Conservation (phyloP, 306 rosid species). For the Rosa chinensis region DNA sequence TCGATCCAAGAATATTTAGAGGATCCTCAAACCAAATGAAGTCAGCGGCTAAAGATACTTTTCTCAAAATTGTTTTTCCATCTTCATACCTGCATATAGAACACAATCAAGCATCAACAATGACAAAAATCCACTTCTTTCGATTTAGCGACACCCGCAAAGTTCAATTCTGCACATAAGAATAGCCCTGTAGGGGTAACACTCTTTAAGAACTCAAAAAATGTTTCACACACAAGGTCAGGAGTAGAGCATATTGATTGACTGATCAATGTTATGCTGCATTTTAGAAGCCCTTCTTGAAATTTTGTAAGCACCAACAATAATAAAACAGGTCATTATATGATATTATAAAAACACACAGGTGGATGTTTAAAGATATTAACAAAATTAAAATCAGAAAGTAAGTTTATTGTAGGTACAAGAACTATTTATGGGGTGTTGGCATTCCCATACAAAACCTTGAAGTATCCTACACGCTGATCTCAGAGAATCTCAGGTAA, state of each 20-base stretch:
- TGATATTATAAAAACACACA: not conserved
- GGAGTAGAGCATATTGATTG: too few relatives aligned
- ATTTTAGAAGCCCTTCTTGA: not conserved
- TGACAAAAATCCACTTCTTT: not conserved
- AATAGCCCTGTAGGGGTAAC: not conserved
- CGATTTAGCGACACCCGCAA: not conserved
- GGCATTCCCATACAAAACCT: too few relatives aligned
- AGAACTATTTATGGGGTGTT: too few relatives aligned
- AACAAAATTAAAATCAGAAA: constrained; percentile 5
- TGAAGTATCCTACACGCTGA: too few relatives aligned
- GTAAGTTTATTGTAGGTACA: too few relatives aligned
- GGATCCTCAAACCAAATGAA: constrained; percentile 87
- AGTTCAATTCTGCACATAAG: not conserved
- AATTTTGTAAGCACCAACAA: not conserved
- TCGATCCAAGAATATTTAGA: constrained; percentile 70
- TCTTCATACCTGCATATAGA: constrained; percentile 65
- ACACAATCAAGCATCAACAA: constrained; percentile 20
- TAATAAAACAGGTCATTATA: not conserved
- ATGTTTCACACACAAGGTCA: too few relatives aligned
- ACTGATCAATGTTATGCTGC: too few relatives aligned
- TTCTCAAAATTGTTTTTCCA: constrained; percentile 66
- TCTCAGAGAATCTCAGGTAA: too few relatives aligned
- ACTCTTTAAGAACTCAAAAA: too few relatives aligned
- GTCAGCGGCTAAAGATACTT: constrained; percentile 62
- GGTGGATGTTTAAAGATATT: not conserved